A percentile compares a stretch with the other conserved stretches of the same genome.
Evolutionary conservation across 805 yeast genomes (phyloP).

Genomic region (Torulaspora indica): DNA sequence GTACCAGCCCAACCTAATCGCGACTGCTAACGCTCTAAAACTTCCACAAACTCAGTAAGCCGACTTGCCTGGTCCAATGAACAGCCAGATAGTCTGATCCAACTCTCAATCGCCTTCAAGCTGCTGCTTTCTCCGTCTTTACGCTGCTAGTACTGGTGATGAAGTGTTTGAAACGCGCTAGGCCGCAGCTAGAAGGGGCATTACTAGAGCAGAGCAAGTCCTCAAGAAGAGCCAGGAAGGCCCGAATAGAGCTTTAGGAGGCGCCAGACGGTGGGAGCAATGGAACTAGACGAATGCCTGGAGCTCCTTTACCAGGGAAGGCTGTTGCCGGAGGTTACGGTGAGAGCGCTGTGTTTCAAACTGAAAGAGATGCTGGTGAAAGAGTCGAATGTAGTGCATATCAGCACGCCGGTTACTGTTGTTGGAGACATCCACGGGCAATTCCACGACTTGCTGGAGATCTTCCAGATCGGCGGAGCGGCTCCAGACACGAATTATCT

Average conservation of each 20-base stretch:
- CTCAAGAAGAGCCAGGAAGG: background rate
- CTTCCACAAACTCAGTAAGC: constrained; percentile 1
- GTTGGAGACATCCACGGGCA: constrained; percentile 99
- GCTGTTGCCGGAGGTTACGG: constrained; percentile 63
- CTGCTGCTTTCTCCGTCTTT: background rate
- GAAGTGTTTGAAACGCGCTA: constrained; percentile 2
- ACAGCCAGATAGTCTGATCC: background rate
- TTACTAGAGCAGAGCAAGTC: background rate
- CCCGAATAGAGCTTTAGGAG: background rate
- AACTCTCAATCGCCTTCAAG: background rate
- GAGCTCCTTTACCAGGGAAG: constrained; percentile 60
- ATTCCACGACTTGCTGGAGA: constrained; percentile 87
- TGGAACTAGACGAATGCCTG: constrained; percentile 66
- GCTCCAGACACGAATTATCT: constrained; percentile 92
- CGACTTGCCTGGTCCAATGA: background rate
- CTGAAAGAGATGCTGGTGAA: constrained; percentile 72
- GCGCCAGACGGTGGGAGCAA: constrained; percentile 2
- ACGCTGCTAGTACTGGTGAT: background rate
- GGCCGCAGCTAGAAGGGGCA: constrained; percentile 3
- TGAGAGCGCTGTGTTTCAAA: constrained; percentile 70
- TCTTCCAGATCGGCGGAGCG: constrained; percentile 87
- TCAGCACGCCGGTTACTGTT: constrained; percentile 83
- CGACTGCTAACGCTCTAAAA: background rate
- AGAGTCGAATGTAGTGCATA: constrained; percentile 83
- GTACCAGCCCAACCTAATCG: background rate